Percentiles rank a stretch among this genome's conserved stretches.
Evolutionary conservation across 176 grass and related monocot species (phyloP).

Genomic region (Musa itinerans): DNA sequence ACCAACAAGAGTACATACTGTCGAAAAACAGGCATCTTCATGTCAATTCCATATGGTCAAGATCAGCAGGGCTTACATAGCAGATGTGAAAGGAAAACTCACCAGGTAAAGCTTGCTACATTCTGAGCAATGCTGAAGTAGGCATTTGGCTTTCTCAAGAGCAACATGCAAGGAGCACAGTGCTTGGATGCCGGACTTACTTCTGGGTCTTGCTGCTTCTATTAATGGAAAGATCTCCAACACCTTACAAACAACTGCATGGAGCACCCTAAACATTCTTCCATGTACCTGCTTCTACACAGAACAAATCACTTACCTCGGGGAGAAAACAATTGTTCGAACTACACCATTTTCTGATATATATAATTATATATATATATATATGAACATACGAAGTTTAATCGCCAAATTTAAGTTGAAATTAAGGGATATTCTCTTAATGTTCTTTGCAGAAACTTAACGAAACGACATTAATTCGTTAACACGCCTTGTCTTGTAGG

Average conservation of each 20-base stretch:
- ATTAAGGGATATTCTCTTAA: not conserved
- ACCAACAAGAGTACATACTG: no score
- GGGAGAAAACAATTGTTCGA: not conserved
- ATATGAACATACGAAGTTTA: not conserved
- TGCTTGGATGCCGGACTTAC: constrained; percentile 25
- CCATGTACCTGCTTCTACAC: constrained; percentile 5
- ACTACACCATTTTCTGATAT: not conserved
- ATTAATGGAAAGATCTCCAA: constrained; percentile 27
- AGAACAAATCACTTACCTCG: not conserved
- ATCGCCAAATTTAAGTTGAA: not conserved
- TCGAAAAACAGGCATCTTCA: no score
- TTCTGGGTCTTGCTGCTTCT: constrained; percentile 31
- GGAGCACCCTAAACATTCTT: constrained; percentile 7
- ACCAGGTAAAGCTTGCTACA: constrained; percentile 45
- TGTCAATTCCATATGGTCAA: not conserved
- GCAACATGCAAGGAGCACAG: constrained; percentile 30
- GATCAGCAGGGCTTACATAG: not conserved
- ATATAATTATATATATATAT: not conserved
- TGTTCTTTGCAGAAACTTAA: no score
- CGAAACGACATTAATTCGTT: not conserved
- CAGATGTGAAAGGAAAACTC: not conserved
- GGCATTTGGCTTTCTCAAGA: constrained; percentile 29
- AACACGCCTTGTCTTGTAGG: not conserved
- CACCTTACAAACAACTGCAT: constrained; percentile 7
- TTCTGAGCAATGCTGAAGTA: constrained; percentile 32